Base-by-base conservation (phyloP, 805 yeast genomes). In the Lachancea waltii region DNA sequence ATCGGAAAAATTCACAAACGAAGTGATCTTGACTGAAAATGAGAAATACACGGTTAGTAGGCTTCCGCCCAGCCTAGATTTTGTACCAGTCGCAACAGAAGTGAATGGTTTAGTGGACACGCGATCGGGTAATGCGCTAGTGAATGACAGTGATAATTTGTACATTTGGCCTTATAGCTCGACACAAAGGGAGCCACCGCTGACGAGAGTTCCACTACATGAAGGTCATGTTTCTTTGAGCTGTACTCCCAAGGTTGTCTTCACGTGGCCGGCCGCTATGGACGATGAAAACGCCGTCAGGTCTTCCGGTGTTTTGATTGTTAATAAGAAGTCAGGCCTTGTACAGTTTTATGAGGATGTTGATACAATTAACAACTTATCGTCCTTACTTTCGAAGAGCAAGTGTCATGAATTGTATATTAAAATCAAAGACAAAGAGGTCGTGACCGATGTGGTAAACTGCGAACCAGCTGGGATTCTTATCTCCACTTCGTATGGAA, bases 381-480 rank as follows among this genome's bases (percentile, higher is more conserved):
- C 51, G 23, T 41, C 55, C 5, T 50, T 56, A 35, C 33, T 59
- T 21, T 57, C 62, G 5, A 45, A 46, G 18, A 45, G 46, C 14
- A 48, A 55, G 42, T 52, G 57, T 5, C 58, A 56, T 33, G 42
- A 33, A 4, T 27, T 57, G 17, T 46, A 45, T 32, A 33, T 59
- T 26, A 49, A 46, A 17, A 35, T 58, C 13, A 47, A 49, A 21
- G 51, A 50, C 14, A 37, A 44, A 17, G 97, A 89, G 54, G 53
- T 56, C 21, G 64, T 86, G 13, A 72, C 77, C 1, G 49, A 68
- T 26, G 70, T 81, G 1, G 74, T 76, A 38, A 73, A 73, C 43
- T 68, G 81, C 8, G 85, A 79, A 46, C 89, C 92, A 0, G 76
- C 82, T 1, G 95, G 95, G 2, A 65, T 85, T 4, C 67, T 81